Evolutionary conservation across 345 rosid genomes (phyloP).

Genomic region (Excoecaria cochinchinensis): DNA sequence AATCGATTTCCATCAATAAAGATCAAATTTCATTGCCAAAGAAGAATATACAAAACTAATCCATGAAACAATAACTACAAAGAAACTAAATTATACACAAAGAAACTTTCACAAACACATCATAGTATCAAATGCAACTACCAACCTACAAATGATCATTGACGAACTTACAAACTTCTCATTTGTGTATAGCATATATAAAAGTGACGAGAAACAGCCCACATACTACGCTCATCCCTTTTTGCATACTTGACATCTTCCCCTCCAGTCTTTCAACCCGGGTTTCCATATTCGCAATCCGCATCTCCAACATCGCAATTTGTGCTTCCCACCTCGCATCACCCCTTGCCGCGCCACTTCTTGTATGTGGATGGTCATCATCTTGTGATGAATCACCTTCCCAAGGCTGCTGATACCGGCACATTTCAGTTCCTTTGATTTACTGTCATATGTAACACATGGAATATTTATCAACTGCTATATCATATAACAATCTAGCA

Average conservation of each 20-base stretch:
- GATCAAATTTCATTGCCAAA: too few relatives aligned
- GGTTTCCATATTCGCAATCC: constrained; percentile 27
- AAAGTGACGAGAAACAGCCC: constrained; percentile 21
- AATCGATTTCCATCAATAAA: too few relatives aligned
- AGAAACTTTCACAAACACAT: not conserved
- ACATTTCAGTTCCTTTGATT: constrained; percentile 25
- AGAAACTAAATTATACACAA: not conserved
- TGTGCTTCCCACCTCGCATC: constrained; percentile 19
- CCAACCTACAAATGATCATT: not conserved
- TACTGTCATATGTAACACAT: constrained; percentile 10
- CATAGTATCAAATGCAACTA: not conserved
- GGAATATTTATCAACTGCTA: too few relatives aligned
- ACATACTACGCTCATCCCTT: constrained; percentile 15
- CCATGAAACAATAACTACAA: not conserved
- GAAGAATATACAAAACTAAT: too few relatives aligned
- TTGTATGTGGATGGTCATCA: constrained; percentile 13
- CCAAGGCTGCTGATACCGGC: constrained; percentile 28
- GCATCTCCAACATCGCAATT: constrained; percentile 26
- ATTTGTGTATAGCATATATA: constrained; percentile 30
- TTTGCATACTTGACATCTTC: constrained; percentile 20
- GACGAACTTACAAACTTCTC: constrained; percentile 2
- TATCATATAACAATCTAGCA: not conserved
- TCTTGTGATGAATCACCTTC: constrained; percentile 26
- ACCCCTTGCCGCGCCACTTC: constrained; percentile 7
- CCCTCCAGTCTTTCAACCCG: constrained; percentile 23